phyloP scores from a whole-genome alignment of 23 red algal genomes.

The Gracilaria caudata region DNA sequence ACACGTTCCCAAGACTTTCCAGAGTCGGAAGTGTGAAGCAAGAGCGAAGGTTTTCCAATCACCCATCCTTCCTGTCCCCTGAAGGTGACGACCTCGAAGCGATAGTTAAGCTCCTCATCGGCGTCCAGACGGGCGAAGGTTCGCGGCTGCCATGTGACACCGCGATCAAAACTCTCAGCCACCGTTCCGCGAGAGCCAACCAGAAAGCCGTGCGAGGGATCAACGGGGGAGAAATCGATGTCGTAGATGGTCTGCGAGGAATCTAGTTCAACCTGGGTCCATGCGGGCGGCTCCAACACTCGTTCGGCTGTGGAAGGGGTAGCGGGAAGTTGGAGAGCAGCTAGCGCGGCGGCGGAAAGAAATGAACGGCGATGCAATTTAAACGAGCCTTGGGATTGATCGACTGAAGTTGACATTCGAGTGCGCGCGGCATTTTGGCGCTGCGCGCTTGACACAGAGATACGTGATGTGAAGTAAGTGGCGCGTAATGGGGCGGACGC shows the following conservation, averaged over 20 bases:
- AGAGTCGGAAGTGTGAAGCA: constrained; percentile 82
- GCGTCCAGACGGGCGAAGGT: constrained; percentile 78
- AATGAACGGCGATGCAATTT: constrained; percentile 34
- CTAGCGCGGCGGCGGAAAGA: constrained; percentile 45
- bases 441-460: neutral
- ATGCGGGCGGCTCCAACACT: constrained; percentile 52
- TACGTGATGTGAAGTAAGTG: constrained; percentile 3
- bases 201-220: constrained; percentile 88
- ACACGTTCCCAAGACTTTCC: constrained; percentile 96
- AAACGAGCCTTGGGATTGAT: neutral
- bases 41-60: constrained; percentile 90
- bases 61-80: constrained; percentile 92
- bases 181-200: constrained; percentile 91
- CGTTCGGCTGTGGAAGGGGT: constrained; percentile 9
- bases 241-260: constrained; percentile 75
- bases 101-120: constrained; percentile 97
- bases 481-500: constrained; percentile 8
- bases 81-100: constrained; percentile 90
- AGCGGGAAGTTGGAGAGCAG: neutral
- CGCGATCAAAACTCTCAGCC: constrained; percentile 85
- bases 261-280: constrained; percentile 55
- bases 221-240: constrained; percentile 68
- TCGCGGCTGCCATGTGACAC: constrained; percentile 85
- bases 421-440: constrained; percentile 5
- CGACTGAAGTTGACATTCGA: neutral